These are phyloP conservation scores for Lodderomyces orthopsilosis DNA, from an alignment of 1,139 yeast genomes.

Conservation along the genomic window DNA sequence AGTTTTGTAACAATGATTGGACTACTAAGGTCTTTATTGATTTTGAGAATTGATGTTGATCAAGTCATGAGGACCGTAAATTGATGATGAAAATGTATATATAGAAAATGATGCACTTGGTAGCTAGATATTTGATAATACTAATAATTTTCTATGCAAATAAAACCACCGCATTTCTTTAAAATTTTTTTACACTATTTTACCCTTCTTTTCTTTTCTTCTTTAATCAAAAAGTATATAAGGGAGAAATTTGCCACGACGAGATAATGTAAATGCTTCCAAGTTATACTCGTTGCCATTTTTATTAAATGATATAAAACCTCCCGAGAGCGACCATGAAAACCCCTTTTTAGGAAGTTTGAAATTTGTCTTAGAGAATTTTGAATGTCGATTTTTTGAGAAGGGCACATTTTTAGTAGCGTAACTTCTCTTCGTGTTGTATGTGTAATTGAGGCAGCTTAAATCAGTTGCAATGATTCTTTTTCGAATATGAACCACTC, in stretches of 20 bases:
- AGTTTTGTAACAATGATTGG: conserved; percentile 92
- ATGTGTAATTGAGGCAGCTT: neutral
- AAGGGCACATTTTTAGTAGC: conserved; percentile 43
- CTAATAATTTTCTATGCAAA: neutral
- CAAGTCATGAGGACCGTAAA: conserved; percentile 12
- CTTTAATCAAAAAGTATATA: conserved; percentile 54
- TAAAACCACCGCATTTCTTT: conserved; percentile 1
- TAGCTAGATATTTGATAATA: neutral
- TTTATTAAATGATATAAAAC: conserved; percentile 22
- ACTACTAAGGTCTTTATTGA: conserved; percentile 67
- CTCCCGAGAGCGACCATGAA: conserved; percentile 49
- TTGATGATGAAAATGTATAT: neutral
- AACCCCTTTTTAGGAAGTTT: conserved; percentile 60
- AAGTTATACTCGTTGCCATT: conserved; percentile 70
- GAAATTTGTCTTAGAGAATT: conserved; percentile 51
- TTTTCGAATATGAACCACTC: too few relatives aligned
- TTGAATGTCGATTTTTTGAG: conserved; percentile 55
- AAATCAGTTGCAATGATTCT: neutral
- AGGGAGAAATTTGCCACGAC: conserved; percentile 72
- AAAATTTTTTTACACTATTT: conserved; percentile 8
- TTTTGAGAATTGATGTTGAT: conserved; percentile 71
- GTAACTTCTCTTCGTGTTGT: neutral
- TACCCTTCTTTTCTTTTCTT: conserved; percentile 17
- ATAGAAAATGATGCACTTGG: neutral
- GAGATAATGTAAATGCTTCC: conserved; percentile 54